These are phyloP conservation scores for Omphalea diandra DNA, from an alignment of 441 rosid species.

Conservation along the genomic window DNA sequence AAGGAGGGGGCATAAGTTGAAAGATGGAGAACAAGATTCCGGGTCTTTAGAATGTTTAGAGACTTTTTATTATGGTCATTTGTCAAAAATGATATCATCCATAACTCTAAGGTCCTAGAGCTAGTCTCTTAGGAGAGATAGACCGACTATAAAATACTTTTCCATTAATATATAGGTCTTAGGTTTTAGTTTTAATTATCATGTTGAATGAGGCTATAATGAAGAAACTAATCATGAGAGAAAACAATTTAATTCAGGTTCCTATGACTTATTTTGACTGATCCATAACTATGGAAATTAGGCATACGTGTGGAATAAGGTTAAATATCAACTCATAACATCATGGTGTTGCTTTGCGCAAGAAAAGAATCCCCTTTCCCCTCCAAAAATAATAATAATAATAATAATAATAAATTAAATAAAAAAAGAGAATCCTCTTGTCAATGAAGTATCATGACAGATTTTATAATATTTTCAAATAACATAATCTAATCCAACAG, in stretches of 20 bases:
- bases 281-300: too few relatives aligned
- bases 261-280: background rate
- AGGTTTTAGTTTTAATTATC: background rate
- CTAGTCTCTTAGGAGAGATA: background rate
- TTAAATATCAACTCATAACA: too few relatives aligned
- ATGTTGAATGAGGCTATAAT: background rate
- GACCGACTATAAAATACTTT: background rate
- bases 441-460: too few relatives aligned
- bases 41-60: slow-evolving; percentile 27
- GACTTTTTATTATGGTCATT: background rate
- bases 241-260: background rate
- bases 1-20: slow-evolving; percentile 17
- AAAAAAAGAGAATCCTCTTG: too few relatives aligned
- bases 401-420: too few relatives aligned
- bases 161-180: background rate
- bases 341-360: too few relatives aligned
- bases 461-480: too few relatives aligned
- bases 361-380: too few relatives aligned
- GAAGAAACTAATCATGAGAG: background rate
- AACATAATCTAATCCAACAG: too few relatives aligned
- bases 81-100: background rate
- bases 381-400: too few relatives aligned
- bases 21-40: slow-evolving; percentile 31
- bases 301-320: too few relatives aligned
- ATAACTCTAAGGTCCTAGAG: background rate